Percentiles rank a stretch among this genome's conserved stretches.
Conservation (phyloP, 2,329 filamentous ascomycete genomes). For the Grosmannia serpens region DNA sequence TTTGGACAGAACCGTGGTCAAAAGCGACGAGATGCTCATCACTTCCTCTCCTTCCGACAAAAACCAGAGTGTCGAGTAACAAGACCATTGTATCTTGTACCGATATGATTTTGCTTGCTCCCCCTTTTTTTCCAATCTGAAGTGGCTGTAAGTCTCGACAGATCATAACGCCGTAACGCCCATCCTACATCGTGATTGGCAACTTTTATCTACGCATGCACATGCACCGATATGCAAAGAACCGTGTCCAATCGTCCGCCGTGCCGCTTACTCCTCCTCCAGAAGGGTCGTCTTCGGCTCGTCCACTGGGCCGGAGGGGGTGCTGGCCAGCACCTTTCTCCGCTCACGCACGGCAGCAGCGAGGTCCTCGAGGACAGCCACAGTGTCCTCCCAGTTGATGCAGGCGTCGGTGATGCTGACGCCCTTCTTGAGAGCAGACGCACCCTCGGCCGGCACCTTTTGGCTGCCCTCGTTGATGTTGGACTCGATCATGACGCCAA, state of each 20-base stretch:
- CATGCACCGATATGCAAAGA: neutral
- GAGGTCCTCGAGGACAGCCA: constrained; percentile 70
- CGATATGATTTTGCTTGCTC: too few relatives aligned
- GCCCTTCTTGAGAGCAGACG: constrained; percentile 67
- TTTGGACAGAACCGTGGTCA: too few relatives aligned
- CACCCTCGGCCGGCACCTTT: constrained; percentile 78
- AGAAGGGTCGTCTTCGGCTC: constrained; percentile 32
- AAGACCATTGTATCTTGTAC: too few relatives aligned
- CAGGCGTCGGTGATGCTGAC: constrained; percentile 95
- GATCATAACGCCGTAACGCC: neutral
- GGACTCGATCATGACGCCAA: constrained; percentile 98
- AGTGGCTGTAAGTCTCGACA: neutral
- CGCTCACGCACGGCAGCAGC: constrained; percentile 72
- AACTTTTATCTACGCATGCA: too few relatives aligned
- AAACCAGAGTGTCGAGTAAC: too few relatives aligned
- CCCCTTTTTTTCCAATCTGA: too few relatives aligned
- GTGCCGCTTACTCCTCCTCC: constrained; percentile 34
- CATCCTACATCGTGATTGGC: neutral
- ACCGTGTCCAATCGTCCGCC: neutral
- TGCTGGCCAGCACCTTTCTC: constrained; percentile 40
- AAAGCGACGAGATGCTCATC: too few relatives aligned
- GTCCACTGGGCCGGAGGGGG: constrained; percentile 18
- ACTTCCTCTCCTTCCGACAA: too few relatives aligned
- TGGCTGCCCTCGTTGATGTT: constrained; percentile 87
- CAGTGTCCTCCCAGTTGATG: constrained; percentile 83